Evolutionary conservation across 2,329 filamentous ascomycete genomes (phyloP).

Genomic region (Botrytis deweyae): DNA sequence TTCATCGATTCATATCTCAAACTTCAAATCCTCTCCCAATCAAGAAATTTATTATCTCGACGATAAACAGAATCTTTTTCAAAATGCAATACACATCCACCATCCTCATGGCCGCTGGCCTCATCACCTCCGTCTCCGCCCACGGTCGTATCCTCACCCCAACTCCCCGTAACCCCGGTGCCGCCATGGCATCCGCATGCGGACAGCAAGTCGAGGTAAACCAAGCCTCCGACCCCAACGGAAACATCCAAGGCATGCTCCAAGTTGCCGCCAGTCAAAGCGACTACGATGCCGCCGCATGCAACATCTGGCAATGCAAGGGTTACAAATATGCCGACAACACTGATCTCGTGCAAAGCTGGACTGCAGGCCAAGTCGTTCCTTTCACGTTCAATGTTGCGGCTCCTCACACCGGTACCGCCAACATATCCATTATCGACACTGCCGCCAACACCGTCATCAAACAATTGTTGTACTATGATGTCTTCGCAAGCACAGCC

Average conservation of each 20-base stretch:
- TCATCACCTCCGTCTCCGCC: constrained; percentile 45
- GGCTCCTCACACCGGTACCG: constrained; percentile 53
- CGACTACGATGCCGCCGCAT: constrained; percentile 31
- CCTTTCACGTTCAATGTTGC: constrained; percentile 45
- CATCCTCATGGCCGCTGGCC: constrained; percentile 29
- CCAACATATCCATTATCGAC: constrained; percentile 56
- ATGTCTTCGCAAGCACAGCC: constrained; percentile 50
- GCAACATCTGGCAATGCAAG: constrained; percentile 50
- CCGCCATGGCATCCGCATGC: constrained; percentile 44
- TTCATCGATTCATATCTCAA: background rate
- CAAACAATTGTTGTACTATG: constrained; percentile 48
- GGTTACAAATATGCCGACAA: constrained; percentile 49
- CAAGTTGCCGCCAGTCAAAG: constrained; percentile 39
- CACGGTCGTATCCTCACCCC: constrained; percentile 51
- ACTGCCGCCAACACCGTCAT: constrained; percentile 50
- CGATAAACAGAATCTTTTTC: background rate
- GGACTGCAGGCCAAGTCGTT: constrained; percentile 46
- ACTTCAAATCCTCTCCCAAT: background rate
- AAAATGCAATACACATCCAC: constrained; percentile 34
- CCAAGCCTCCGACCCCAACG: constrained; percentile 34
- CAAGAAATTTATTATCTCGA: background rate
- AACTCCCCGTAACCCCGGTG: constrained; percentile 44
- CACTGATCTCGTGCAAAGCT: constrained; percentile 45
- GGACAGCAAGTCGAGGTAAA: constrained; percentile 45
- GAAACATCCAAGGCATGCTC: constrained; percentile 41